phyloP scores from a whole-genome alignment of 2,329 filamentous ascomycete species.

The Blumeriella jaapii region DNA sequence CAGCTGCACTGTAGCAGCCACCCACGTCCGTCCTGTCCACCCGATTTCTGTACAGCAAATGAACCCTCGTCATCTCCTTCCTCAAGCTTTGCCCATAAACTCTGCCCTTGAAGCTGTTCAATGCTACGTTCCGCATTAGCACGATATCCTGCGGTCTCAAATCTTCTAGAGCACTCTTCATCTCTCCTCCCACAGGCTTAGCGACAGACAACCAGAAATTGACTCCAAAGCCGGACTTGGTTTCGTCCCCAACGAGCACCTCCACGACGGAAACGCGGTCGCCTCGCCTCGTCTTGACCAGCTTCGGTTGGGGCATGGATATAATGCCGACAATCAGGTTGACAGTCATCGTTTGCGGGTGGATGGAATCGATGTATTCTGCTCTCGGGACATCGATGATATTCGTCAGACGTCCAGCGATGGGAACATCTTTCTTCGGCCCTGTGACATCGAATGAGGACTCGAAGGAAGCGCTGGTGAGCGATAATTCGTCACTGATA shows the following conservation, averaged over 20 bases:
- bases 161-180: slow-evolving; percentile 26
- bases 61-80: slow-evolving; percentile 55
- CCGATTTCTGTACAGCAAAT: slow-evolving; percentile 49
- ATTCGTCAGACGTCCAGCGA: slow-evolving; percentile 39
- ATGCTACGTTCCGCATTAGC: slow-evolving; percentile 65
- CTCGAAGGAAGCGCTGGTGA: slow-evolving; percentile 28
- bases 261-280: slow-evolving; percentile 57
- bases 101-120: slow-evolving; percentile 61
- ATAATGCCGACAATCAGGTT: slow-evolving; percentile 75
- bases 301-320: slow-evolving; percentile 54
- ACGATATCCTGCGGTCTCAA: slow-evolving; percentile 66
- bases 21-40: slow-evolving; percentile 39
- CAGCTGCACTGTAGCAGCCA: slow-evolving; percentile 44
- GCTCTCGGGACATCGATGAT: slow-evolving; percentile 62
- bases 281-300: slow-evolving; percentile 56
- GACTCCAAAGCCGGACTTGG: slow-evolving; percentile 65
- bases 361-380: slow-evolving; percentile 50
- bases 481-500: slow-evolving; percentile 27
- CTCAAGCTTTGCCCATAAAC: slow-evolving; percentile 80
- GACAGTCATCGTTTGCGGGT: slow-evolving; percentile 71
- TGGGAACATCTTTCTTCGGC: slow-evolving; percentile 19
- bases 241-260: slow-evolving; percentile 75
- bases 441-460: slow-evolving; percentile 21
- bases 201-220: slow-evolving; percentile 64
- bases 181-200: slow-evolving; percentile 19